Evolutionary conservation across 139 green algal genomes (phyloP).

Genomic region (Chloropicon primus): DNA sequence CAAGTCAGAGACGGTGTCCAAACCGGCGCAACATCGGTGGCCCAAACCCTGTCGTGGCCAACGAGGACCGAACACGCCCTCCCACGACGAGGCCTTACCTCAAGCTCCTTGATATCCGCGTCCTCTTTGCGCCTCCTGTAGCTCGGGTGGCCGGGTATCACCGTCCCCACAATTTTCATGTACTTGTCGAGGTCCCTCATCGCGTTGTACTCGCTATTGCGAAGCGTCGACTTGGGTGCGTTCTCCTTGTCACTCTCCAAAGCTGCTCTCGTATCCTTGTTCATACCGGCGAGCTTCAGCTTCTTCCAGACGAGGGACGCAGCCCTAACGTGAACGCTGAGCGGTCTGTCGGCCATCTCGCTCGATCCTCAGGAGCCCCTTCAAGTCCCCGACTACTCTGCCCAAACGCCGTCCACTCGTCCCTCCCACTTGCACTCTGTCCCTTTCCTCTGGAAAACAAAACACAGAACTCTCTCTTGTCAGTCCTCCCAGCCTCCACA

Average conservation of each 20-base stretch:
- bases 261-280: neutral
- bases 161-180: neutral
- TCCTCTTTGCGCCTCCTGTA: neutral
- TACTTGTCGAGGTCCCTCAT: neutral
- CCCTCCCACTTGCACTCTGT: no score
- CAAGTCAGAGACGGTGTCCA: neutral
- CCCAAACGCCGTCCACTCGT: no score
- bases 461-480: no score
- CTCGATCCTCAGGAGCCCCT: no score
- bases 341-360: neutral
- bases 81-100: neutral
- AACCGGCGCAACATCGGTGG: no score
- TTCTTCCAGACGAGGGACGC: neutral
- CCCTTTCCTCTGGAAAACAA: no score
- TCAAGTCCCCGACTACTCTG: no score
- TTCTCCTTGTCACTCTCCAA: neutral
- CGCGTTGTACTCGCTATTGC: neutral
- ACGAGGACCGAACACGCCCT: no score
- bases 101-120: neutral
- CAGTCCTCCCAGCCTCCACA: no score
- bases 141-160: neutral
- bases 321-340: neutral
- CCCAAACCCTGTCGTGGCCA: no score
- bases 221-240: neutral
- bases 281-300: neutral